Evolutionary conservation across 2,329 filamentous ascomycete species (phyloP), one percentile per base, ranked within the genome.

Genomic region (Pseudocercospora crystallina): DNA sequence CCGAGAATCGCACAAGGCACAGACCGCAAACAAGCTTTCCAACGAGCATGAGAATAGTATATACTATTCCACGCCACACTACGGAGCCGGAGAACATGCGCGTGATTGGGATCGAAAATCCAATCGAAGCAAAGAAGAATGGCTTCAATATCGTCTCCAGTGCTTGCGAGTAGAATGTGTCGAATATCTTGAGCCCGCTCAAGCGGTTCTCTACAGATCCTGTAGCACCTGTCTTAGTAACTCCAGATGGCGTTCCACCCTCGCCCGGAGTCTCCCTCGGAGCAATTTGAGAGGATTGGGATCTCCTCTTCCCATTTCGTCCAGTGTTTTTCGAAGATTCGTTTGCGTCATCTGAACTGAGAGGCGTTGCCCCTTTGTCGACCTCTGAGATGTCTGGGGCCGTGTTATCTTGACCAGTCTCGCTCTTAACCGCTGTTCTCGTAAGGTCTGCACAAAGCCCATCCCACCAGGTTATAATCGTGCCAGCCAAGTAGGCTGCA

Each of bases 21-120:
- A 75, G 57, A 41, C 75, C 64, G 57, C 71, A 71, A 4, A 70
- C 56, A 8, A 75, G 41, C 54, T 75, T 75, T 2, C 55, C 73
- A 2, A 87, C 43, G 1, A 76, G 64, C 88, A 94, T 94, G 3
- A 94, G 70, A 0, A 85, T 56, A 0, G 85, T 76, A 61, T 91
- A 94, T 1, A 90, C 76, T 0, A 90, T 55, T 0, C 88, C 88
- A 9, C 82, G 80, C 88, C 87, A 94, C 1, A 90, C 69, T 0
- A 87, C 76, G 0, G 71, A 62, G 0, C 80, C 80, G 0, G 67
- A 65, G 60, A 90, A 92, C 76, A 94, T 83, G 5, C 80, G 71
- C 0, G 79, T 81, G 29, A 92, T 85, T 0, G 88, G 88, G 1
- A 94, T 87, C 0, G 87, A 85, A 64, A 92, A 91, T 0, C 88